Conservation (phyloP, 768 basidiomycete genomes). For the Baorangia bicolor region DNA sequence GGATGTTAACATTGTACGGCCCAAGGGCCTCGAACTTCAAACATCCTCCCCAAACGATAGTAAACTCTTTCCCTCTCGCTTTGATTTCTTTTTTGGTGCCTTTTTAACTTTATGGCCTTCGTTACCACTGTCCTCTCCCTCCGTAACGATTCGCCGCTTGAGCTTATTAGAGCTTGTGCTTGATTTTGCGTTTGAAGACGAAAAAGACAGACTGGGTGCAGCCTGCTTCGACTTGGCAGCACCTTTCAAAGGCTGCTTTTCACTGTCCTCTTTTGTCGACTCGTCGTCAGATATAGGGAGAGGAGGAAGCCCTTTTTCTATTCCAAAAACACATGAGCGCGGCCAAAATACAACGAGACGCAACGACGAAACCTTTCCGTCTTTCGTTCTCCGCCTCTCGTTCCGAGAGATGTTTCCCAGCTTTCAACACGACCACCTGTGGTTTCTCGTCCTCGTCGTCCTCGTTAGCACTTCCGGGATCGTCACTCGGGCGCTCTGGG, state of each 20-base stretch:
- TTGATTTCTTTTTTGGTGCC: constrained; percentile 53
- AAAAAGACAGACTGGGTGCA: constrained; percentile 38
- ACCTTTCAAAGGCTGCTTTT: constrained; percentile 17
- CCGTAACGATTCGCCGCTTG: constrained; percentile 38
- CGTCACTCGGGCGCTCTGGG: constrained; percentile 62
- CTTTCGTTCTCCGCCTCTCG: constrained; percentile 76
- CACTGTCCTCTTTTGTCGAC: constrained; percentile 29
- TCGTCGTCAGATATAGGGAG: constrained; percentile 41
- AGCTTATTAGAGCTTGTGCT: constrained; percentile 26
- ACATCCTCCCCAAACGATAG: constrained; percentile 37
- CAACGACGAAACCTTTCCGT: constrained; percentile 56
- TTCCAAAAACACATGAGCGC: constrained; percentile 2
- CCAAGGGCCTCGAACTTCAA: constrained; percentile 11
- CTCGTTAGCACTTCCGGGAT: constrained; percentile 74
- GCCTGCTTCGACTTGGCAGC: constrained; percentile 24
- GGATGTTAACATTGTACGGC: not conserved
- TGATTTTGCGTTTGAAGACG: constrained; percentile 32
- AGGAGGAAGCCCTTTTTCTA: constrained; percentile 63
- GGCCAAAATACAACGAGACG: not conserved
- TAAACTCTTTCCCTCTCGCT: constrained; percentile 43
- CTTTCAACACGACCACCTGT: constrained; percentile 83
- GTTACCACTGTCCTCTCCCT: constrained; percentile 30
- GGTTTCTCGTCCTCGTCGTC: constrained; percentile 77
- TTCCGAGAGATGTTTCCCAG: constrained; percentile 83
- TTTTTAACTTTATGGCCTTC: constrained; percentile 23